Evolutionary conservation across 129 eudicot species (phyloP).

Genomic region (Heracleum sosnowskyi): DNA sequence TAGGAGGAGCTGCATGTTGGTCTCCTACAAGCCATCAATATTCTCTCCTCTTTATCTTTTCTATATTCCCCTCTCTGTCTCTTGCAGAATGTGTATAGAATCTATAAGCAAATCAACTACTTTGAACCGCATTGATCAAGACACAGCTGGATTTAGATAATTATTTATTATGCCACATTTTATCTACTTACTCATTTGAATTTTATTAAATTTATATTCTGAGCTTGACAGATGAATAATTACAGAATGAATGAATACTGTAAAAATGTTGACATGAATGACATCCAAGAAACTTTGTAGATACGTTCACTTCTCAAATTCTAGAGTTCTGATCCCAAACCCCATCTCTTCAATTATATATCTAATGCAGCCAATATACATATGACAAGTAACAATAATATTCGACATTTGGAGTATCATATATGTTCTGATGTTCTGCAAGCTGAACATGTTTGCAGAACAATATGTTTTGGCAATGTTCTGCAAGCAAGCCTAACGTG

Average conservation of each 20-base stretch:
- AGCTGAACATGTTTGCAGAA: no score
- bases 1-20: neutral
- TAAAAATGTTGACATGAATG: neutral
- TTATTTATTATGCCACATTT: neutral
- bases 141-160: neutral
- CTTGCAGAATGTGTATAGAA: neutral
- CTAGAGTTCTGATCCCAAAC: neutral
- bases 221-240: neutral
- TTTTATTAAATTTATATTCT: neutral
- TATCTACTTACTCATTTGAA: neutral
- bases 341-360: neutral
- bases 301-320: neutral
- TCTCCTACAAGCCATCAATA: slow-evolving; percentile 1
- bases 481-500: no score
- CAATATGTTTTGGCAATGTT: no score
- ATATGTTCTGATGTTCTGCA: no score
- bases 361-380: neutral
- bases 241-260: neutral
- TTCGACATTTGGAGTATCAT: no score
- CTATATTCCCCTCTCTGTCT: slow-evolving; percentile 1
- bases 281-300: slow-evolving; percentile 1
- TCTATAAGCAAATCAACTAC: neutral
- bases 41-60: neutral
- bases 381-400: neutral
- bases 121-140: neutral